Conservation (phyloP, 192 early-diverging fungal species). For the Entophlyctis helioformis region DNA sequence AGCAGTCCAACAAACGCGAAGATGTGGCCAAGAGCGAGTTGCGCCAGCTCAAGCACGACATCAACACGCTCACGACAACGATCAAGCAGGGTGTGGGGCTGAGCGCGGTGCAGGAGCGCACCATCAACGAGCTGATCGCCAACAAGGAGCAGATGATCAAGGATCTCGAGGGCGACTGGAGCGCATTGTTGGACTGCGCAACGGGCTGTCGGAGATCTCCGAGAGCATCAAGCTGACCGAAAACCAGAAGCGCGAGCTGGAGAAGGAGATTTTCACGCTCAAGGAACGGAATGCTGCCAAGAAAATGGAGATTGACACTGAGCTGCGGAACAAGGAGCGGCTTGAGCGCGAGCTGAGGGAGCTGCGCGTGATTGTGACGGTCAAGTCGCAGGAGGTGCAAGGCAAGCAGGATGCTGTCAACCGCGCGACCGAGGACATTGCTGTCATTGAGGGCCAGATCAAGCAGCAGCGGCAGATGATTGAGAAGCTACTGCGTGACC, state of each 20-base stretch:
- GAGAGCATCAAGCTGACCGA: conserved; percentile 40
- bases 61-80: conserved; percentile 30
- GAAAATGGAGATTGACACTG: conserved; percentile 44
- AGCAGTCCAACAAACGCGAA: conserved; percentile 27
- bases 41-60: conserved; percentile 32
- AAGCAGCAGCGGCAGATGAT: conserved; percentile 35
- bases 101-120: conserved; percentile 36
- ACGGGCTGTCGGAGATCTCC: conserved; percentile 29
- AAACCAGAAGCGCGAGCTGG: conserved; percentile 31
- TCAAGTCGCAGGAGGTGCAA: conserved; percentile 48
- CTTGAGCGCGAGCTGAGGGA: conserved; percentile 46
- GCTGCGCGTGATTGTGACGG: conserved; percentile 38
- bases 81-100: conserved; percentile 51
- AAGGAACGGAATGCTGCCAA: conserved; percentile 43
- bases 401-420: conserved; percentile 47
- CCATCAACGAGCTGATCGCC: conserved; percentile 36
- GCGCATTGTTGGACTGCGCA: conserved; percentile 37
- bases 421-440: conserved; percentile 43
- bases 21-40: conserved; percentile 39
- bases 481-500: conserved; percentile 40
- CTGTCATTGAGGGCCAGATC: conserved; percentile 39
- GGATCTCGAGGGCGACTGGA: conserved; percentile 48
- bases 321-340: conserved; percentile 43
- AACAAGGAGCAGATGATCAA: conserved; percentile 38
- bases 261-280: conserved; percentile 41